phyloP scores from a whole-genome alignment of 1,139 yeast genomes.

The Diutina catenulata region DNA sequence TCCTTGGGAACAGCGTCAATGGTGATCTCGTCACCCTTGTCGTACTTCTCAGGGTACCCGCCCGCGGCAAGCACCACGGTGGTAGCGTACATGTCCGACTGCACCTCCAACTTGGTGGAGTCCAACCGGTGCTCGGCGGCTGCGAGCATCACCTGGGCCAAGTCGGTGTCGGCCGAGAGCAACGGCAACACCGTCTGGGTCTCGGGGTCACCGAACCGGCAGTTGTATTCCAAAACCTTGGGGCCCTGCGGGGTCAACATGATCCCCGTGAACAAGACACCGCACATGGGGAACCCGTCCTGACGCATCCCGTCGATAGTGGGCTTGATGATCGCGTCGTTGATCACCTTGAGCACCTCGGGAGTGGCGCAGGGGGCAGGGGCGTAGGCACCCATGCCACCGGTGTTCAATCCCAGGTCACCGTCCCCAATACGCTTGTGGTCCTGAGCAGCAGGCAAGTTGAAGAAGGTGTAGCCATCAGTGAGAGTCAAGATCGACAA shows the following conservation, averaged over 20 bases:
- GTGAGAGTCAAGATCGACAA: slow-evolving; percentile 83
- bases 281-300: slow-evolving; percentile 93
- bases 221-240: slow-evolving; percentile 92
- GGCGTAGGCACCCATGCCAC: slow-evolving; percentile 99
- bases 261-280: slow-evolving; percentile 92
- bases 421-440: slow-evolving; percentile 93
- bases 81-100: slow-evolving; percentile 57
- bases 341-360: slow-evolving; percentile 54
- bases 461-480: slow-evolving; percentile 87
- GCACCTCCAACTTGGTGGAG: slow-evolving; percentile 56
- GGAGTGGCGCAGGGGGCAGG: slow-evolving; percentile 92
- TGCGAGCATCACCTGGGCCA: slow-evolving; percentile 86
- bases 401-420: slow-evolving; percentile 91
- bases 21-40: slow-evolving; percentile 77
- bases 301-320: slow-evolving; percentile 94
- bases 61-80: slow-evolving; percentile 96
- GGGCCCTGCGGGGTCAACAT: slow-evolving; percentile 81
- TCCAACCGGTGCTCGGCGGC: slow-evolving; percentile 94
- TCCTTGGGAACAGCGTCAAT: slow-evolving; percentile 39
- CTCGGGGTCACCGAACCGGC: slow-evolving; percentile 98
- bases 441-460: slow-evolving; percentile 96
- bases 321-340: slow-evolving; percentile 68
- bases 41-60: slow-evolving; percentile 86
- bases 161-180: slow-evolving; percentile 70
- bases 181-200: slow-evolving; percentile 93